Evolutionary conservation across 176 grass and related monocot species (phyloP).

Genomic region (Oryza punctata): DNA sequence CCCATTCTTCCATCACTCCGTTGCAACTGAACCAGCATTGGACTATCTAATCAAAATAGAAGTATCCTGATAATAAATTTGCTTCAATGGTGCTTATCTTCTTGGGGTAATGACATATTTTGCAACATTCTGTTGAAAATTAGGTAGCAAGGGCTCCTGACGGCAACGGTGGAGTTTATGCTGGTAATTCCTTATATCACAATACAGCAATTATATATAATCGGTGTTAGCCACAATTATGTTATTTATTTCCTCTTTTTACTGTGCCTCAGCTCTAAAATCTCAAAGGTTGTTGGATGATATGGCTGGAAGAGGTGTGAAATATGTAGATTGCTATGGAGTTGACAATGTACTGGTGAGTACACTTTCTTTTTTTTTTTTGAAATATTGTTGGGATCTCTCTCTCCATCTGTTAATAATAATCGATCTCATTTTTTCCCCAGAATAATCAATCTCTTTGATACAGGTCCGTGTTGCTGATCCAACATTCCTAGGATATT

Average conservation of each 20-base stretch:
- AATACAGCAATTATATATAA: not conserved
- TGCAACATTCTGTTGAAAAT: slow-evolving; percentile 40
- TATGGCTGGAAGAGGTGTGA: slow-evolving; percentile 79
- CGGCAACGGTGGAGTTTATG: slow-evolving; percentile 80
- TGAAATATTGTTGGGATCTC: not conserved
- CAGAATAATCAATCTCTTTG: slow-evolving; percentile 36
- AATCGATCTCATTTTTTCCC: not conserved
- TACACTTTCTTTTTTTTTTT: not conserved
- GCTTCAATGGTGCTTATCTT: slow-evolving; percentile 7
- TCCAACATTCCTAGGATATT: slow-evolving; percentile 86
- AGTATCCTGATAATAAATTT: not conserved
- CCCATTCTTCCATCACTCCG: not conserved
- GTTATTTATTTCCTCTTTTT: slow-evolving; percentile 4
- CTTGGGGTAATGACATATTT: slow-evolving; percentile 1
- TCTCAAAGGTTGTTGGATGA: slow-evolving; percentile 73
- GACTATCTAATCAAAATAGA: not conserved
- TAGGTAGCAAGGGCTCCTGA: slow-evolving; percentile 87
- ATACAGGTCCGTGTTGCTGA: slow-evolving; percentile 83
- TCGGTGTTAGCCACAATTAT: slow-evolving; percentile 4
- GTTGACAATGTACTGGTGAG: slow-evolving; percentile 88
- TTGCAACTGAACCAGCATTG: slow-evolving; percentile 10
- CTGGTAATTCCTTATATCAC: slow-evolving; percentile 56
- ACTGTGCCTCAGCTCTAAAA: slow-evolving; percentile 55
- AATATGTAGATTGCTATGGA: slow-evolving; percentile 82
- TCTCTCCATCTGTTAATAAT: not conserved